Evolutionary conservation across 2,329 filamentous ascomycete genomes (phyloP).

Genomic region (Epichloe sp.): DNA sequence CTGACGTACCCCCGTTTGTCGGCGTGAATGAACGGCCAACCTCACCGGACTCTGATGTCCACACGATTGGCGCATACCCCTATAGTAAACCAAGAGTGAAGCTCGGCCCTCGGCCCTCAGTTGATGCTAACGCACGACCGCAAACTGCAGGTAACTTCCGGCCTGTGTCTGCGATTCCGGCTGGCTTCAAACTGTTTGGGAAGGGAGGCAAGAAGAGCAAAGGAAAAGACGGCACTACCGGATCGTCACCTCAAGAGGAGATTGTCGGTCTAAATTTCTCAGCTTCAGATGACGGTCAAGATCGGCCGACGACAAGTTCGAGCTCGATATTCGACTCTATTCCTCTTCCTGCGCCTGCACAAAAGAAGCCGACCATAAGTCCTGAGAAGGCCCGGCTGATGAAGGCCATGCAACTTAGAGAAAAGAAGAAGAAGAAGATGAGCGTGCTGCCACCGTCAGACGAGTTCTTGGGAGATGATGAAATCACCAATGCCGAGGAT

Average conservation of each 20-base stretch:
- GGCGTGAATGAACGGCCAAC: conserved; percentile 31
- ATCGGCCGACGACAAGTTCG: conserved; percentile 31
- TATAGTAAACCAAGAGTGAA: conserved; percentile 70
- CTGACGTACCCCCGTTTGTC: conserved; percentile 38
- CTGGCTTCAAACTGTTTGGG: conserved; percentile 60
- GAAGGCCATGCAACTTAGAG: conserved; percentile 85
- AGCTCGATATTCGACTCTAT: conserved; percentile 29
- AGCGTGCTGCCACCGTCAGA: conserved; percentile 1
- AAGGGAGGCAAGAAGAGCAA: conserved; percentile 40
- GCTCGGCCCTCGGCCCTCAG: conserved; percentile 71
- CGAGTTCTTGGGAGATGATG: conserved; percentile 4
- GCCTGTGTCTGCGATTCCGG: conserved; percentile 66
- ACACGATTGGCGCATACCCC: conserved; percentile 28
- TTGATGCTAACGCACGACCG: conserved; percentile 48
- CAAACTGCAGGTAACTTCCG: conserved; percentile 50
- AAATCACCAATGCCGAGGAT: conserved; percentile 8
- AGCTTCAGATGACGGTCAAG: neutral
- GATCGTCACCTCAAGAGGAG: conserved; percentile 22
- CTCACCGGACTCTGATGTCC: conserved; percentile 37
- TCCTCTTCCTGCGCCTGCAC: conserved; percentile 26
- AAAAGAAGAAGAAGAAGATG: conserved; percentile 59
- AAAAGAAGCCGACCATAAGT: conserved; percentile 45
- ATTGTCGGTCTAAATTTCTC: conserved; percentile 23
- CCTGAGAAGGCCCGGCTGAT: conserved; percentile 85
- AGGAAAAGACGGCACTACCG: conserved; percentile 11